Base-by-base conservation (phyloP, 2,329 filamentous ascomycete genomes). In the Aspergillus oerlinghausenensis region DNA sequence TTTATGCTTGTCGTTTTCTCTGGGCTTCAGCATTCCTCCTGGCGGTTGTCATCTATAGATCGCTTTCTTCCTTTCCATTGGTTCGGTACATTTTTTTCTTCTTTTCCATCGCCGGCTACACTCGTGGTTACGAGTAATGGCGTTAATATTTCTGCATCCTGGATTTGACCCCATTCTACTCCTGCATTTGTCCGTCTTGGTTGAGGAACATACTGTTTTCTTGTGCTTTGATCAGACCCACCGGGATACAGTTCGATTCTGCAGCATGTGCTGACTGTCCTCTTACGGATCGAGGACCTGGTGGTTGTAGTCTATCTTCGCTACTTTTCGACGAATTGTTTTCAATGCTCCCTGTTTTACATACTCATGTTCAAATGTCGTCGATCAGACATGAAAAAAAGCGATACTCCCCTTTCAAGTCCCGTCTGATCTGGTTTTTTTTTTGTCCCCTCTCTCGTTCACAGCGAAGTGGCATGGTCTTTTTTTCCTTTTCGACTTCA, bases 21-120 rank as follows among this genome's bases (percentile, higher is more conserved):
- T 59, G 56, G 58, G 57, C 63, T 63, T 62, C 58, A 67, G 73
- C 76, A 72, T 72, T 72, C 70, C 63, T 58, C 67, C 67, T 68
- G 64, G 69, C 68, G 65, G 65, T 68, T 69, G 65, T 66, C 69
- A 67, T 66, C 67, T 62, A 74, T 74, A 74, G 72, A 74, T 66
- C 67, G 65, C 65, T 68, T 65, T 59, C 62, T 64, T 67, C 62
- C 60, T 64, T 59, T 61, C 63, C 55, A 63, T 67, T 59, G 60
- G 64, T 63, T 70, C 64, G 65, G 65, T 64, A 70, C 65, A 65
- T 70, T 70, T 60, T 55, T 55, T 11, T 23, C 47, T 11, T 23
- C 49, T 56, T 47, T 52, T 56, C 61, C 59, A 7, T 17, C 14
- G 17, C 32, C 38, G 11, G 35, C 49, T 51, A 21, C 11, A 49